Evolutionary conservation across 202 grass and related monocot genomes (phyloP).

Genomic region (Saccharum hybrid): DNA sequence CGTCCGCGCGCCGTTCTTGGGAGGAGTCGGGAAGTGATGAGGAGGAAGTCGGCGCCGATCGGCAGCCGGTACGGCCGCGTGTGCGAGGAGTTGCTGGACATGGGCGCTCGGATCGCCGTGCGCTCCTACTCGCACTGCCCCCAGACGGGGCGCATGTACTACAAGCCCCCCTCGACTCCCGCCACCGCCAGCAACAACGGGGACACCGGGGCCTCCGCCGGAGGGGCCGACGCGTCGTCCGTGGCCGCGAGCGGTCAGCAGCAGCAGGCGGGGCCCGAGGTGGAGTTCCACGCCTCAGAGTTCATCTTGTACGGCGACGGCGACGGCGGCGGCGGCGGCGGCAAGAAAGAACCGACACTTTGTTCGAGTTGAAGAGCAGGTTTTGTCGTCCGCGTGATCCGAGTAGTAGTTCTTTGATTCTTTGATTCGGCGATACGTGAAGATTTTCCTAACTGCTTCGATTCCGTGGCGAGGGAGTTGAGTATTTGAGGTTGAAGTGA

Average conservation of each 20-base stretch:
- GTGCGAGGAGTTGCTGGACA: slow-evolving; percentile 53
- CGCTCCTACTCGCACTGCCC: slow-evolving; percentile 64
- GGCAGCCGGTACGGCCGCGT: slow-evolving; percentile 45
- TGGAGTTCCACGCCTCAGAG: slow-evolving; percentile 43
- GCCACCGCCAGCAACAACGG: background rate
- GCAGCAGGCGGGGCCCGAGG: background rate
- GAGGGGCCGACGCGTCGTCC: background rate
- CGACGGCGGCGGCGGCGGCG: background rate
- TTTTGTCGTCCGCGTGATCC: background rate
- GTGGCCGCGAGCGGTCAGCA: background rate
- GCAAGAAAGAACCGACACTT: slow-evolving; percentile 24
- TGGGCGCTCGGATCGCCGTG: slow-evolving; percentile 51
- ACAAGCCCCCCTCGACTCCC: slow-evolving; percentile 59
- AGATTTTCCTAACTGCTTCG: background rate
- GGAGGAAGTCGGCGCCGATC: slow-evolving; percentile 25
- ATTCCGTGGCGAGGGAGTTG: slow-evolving; percentile 29
- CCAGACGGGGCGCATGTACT: slow-evolving; percentile 69
- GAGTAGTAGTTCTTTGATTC: slow-evolving; percentile 30
- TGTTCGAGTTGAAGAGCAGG: background rate
- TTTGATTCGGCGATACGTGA: background rate
- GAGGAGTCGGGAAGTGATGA: slow-evolving; percentile 11
- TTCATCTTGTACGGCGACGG: slow-evolving; percentile 52
- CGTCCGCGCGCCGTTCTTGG: background rate
- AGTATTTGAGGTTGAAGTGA: background rate
- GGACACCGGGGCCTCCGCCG: background rate